phyloP scores from a whole-genome alignment of 139 green algal species.

The Astrephomene gubernaculifera region DNA sequence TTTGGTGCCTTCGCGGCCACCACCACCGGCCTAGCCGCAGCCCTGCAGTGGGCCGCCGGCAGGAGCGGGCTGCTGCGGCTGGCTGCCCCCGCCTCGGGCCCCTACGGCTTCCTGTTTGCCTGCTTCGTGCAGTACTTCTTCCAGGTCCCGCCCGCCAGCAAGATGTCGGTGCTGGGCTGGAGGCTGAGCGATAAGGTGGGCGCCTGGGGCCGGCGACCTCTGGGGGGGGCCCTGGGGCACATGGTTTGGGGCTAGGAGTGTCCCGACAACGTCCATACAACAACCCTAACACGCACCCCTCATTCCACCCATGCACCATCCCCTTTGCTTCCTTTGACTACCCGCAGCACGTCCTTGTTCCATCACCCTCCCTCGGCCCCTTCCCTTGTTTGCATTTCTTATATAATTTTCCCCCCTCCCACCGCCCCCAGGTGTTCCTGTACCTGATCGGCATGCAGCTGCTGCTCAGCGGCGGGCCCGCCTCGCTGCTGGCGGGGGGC shows the following conservation, averaged over 20 bases:
- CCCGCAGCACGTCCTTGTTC: no score
- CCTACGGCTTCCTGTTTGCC: constrained; percentile 72
- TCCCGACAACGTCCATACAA: no score
- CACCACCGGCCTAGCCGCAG: constrained; percentile 50
- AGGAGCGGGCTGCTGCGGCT: background rate
- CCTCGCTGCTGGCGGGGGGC: constrained; percentile 48
- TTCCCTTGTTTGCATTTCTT: no score
- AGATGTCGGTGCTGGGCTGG: constrained; percentile 71
- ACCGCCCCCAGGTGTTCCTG: constrained; percentile 3
- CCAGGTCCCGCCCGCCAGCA: constrained; percentile 64
- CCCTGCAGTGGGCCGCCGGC: constrained; percentile 20
- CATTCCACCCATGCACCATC: no score
- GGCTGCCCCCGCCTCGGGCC: constrained; percentile 39
- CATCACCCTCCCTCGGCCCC: no score
- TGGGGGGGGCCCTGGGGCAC: no score
- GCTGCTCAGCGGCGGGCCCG: constrained; percentile 54
- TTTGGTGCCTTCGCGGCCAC: constrained; percentile 64
- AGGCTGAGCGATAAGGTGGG: constrained; percentile 75
- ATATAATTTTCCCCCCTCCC: no score
- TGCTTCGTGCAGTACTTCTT: constrained; percentile 67
- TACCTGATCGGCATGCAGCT: constrained; percentile 79
- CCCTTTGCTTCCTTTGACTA: no score
- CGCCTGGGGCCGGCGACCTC: no score
- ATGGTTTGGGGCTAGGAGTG: no score
- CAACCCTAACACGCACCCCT: no score